phyloP scores from a whole-genome alignment of 495 filamentous ascomycete genomes.

The Hypomontagnella monticulosa region DNA sequence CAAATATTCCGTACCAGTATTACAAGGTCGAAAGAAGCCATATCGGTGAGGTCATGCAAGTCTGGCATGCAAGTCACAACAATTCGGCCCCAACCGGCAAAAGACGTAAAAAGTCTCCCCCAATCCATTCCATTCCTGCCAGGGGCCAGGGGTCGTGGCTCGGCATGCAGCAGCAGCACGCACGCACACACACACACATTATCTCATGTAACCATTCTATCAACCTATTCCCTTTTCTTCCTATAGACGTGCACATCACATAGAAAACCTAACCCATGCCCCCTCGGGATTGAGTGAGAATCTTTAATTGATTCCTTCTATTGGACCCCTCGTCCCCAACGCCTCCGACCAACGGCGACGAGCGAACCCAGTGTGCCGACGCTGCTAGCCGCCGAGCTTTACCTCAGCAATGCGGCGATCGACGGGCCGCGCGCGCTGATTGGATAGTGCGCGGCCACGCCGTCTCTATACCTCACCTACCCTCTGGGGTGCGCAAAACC shows the following conservation, averaged over 20 bases:
- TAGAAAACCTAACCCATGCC: slow-evolving; percentile 18
- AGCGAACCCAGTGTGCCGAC: not conserved
- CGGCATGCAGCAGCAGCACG: slow-evolving; percentile 8
- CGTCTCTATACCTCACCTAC: not conserved
- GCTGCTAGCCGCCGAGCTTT: slow-evolving; percentile 18
- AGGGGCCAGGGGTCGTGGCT: slow-evolving; percentile 15
- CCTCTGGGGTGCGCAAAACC: not conserved
- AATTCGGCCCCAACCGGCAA: not conserved
- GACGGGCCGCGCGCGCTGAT: slow-evolving; percentile 6
- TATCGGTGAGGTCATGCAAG: slow-evolving; percentile 23
- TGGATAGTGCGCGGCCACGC: not conserved
- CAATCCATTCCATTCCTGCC: slow-evolving; percentile 8
- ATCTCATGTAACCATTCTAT: too few species aligned
- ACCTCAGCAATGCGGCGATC: slow-evolving; percentile 7
- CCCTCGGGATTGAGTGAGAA: not conserved
- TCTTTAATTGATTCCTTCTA: slow-evolving; percentile 7
- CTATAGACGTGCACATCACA: too few species aligned
- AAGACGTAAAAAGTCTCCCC: slow-evolving; percentile 18
- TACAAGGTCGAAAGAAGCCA: not conserved
- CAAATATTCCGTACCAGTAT: too few species aligned
- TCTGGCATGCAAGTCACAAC: slow-evolving; percentile 29
- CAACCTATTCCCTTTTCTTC: too few species aligned
- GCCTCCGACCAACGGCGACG: slow-evolving; percentile 18
- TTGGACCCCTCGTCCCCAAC: slow-evolving; percentile 9
- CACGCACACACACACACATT: not conserved